These are phyloP conservation scores for Tulasnella sp. DNA, from an alignment of 768 basidiomycete genomes.

Conservation along the genomic window DNA sequence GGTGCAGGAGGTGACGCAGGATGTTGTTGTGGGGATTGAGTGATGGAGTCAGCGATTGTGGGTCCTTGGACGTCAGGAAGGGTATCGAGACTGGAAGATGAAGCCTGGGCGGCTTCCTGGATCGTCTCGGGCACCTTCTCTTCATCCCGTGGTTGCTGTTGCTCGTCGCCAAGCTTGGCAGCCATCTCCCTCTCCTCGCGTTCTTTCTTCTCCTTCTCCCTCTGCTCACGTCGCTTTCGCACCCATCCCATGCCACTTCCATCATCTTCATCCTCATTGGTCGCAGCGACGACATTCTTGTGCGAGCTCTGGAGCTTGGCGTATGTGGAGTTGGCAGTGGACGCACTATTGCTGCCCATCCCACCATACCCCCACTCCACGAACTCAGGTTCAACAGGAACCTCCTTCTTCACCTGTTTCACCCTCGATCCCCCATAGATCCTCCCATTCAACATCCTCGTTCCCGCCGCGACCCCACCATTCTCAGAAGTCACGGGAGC, in stretches of 20 bases:
- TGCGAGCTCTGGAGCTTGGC: slow-evolving; percentile 30
- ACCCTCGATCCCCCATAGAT: slow-evolving; percentile 47
- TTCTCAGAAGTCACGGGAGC: slow-evolving; percentile 25
- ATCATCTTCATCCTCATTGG: slow-evolving; percentile 62
- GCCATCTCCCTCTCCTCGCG: slow-evolving; percentile 12
- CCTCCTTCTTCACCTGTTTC: slow-evolving; percentile 22
- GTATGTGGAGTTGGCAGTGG: slow-evolving; percentile 30
- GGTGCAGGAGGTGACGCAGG: not conserved
- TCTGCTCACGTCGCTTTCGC: slow-evolving; percentile 40
- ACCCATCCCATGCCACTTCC: slow-evolving; percentile 86
- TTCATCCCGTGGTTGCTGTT: too few species aligned
- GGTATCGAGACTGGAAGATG: not conserved
- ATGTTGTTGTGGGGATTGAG: not conserved
- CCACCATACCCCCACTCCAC: slow-evolving; percentile 90
- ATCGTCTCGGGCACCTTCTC: not conserved
- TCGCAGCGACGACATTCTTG: slow-evolving; percentile 18
- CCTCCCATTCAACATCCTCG: slow-evolving; percentile 69
- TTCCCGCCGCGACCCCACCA: slow-evolving; percentile 20
- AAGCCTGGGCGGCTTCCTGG: not conserved
- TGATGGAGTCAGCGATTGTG: not conserved
- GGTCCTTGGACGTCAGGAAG: not conserved
- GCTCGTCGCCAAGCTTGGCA: not conserved
- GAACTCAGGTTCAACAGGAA: slow-evolving; percentile 55
- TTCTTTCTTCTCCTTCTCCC: slow-evolving; percentile 33
- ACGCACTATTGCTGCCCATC: slow-evolving; percentile 46